phyloP scores from a whole-genome alignment of 495 filamentous ascomycete genomes.

The Aspergillus asperescens region DNA sequence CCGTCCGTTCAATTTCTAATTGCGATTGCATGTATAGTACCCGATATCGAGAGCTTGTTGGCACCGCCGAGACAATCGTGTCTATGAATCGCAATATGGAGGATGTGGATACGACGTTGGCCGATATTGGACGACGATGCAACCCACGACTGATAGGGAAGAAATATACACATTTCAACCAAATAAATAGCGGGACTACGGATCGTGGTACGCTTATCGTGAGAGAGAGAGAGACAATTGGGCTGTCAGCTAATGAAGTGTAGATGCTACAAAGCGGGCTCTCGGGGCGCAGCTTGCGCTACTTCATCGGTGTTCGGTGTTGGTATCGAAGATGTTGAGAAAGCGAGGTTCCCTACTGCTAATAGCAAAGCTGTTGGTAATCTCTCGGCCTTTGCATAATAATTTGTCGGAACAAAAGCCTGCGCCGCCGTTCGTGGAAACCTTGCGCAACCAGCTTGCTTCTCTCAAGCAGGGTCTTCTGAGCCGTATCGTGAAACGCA shows the following conservation, averaged over 20 bases:
- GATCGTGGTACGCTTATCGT: conserved; percentile 39
- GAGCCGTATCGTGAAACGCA: conserved; percentile 58
- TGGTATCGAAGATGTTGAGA: conserved; percentile 53
- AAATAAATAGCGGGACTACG: conserved; percentile 47
- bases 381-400: conserved; percentile 67
- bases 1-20: conserved; percentile 8
- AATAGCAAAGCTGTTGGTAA: conserved; percentile 74
- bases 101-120: conserved; percentile 62
- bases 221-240: background rate
- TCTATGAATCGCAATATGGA: conserved; percentile 78
- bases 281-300: conserved; percentile 59
- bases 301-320: conserved; percentile 53
- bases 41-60: conserved; percentile 86
- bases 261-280: conserved; percentile 49
- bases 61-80: conserved; percentile 88
- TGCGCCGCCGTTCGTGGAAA: conserved; percentile 53
- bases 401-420: conserved; percentile 51
- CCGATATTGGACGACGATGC: conserved; percentile 69
- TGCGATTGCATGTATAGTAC: conserved; percentile 41
- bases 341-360: conserved; percentile 55
- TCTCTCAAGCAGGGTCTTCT: conserved; percentile 57
- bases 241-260: conserved; percentile 31
- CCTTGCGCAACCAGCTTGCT: conserved; percentile 56
- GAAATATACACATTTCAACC: conserved; percentile 57
- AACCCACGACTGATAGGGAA: conserved; percentile 65